Conservation (phyloP, 2,329 filamentous ascomycete species). For the Aureobasidium namibiae region DNA sequence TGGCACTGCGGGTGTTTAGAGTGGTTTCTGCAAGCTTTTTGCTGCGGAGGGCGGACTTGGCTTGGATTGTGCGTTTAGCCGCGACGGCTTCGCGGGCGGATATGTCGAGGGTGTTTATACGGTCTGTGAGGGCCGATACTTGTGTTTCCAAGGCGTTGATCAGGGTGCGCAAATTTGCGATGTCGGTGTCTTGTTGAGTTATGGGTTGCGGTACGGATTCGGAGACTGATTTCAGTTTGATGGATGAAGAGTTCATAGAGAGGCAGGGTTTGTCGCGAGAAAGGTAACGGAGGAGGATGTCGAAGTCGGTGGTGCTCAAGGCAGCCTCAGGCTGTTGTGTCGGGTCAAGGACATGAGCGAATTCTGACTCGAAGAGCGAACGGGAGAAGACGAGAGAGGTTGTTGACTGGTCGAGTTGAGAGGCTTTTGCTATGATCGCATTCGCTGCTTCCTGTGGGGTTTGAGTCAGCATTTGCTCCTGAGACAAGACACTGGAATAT, state of each 20-base stretch:
- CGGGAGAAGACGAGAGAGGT: constrained; percentile 27
- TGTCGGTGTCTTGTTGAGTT: constrained; percentile 69
- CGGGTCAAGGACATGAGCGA: constrained; percentile 15
- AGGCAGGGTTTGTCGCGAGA: constrained; percentile 39
- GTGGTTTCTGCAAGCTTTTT: constrained; percentile 75
- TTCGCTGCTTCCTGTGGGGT: constrained; percentile 31
- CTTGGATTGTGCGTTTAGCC: constrained; percentile 64
- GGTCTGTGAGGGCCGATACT: constrained; percentile 54
- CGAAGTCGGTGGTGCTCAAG: constrained; percentile 29
- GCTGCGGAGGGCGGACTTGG: constrained; percentile 68
- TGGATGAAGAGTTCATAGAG: constrained; percentile 39
- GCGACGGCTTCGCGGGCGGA: constrained; percentile 62
- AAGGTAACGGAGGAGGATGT: constrained; percentile 38
- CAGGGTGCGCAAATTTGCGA: constrained; percentile 71
- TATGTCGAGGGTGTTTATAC: constrained; percentile 40
- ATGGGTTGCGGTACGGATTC: constrained; percentile 42
- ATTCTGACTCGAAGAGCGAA: constrained; percentile 23
- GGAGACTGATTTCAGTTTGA: constrained; percentile 62
- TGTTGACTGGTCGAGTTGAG: constrained; percentile 25
- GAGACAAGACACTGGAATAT: neutral
- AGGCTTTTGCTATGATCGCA: constrained; percentile 27
- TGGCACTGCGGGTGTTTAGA: constrained; percentile 62
- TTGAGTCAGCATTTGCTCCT: neutral
- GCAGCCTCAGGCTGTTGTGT: constrained; percentile 20
- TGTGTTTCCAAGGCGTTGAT: constrained; percentile 59